A percentile compares a stretch with the other conserved stretches of the same genome.
Evolutionary conservation across 202 grass and related monocot genomes (phyloP).

Genomic region (Bolboschoenoplectus hybrid): DNA sequence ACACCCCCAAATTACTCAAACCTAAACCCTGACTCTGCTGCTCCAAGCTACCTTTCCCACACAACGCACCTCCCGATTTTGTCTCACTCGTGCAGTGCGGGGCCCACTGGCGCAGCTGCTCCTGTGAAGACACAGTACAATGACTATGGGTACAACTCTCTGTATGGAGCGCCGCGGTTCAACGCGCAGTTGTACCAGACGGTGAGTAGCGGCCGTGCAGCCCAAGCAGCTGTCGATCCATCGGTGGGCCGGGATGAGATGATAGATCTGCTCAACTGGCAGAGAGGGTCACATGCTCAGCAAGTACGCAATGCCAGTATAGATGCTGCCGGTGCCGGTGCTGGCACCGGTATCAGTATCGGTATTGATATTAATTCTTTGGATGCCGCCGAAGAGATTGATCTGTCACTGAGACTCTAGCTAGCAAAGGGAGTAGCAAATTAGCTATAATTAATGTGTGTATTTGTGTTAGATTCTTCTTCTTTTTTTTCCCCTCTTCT

Average conservation of each 20-base stretch:
- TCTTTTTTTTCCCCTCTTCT: background rate
- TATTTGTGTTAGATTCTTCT: constrained; percentile 13
- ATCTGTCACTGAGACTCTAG: constrained; percentile 71
- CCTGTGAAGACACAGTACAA: background rate
- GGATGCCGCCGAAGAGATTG: constrained; percentile 41
- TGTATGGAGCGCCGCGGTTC: constrained; percentile 45
- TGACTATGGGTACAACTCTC: background rate
- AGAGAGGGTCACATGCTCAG: constrained; percentile 59
- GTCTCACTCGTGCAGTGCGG: constrained; percentile 31
- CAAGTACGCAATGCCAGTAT: constrained; percentile 35
- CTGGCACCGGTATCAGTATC: background rate
- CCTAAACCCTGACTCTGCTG: background rate
- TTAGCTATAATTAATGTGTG: background rate
- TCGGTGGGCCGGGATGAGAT: constrained; percentile 54
- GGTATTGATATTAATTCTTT: background rate
- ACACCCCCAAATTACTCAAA: background rate
- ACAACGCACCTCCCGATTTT: constrained; percentile 2
- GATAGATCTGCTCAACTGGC: constrained; percentile 85
- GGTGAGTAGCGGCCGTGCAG: constrained; percentile 40
- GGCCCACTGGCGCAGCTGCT: background rate
- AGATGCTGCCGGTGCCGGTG: background rate
- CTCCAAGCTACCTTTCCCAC: background rate
- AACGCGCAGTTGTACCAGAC: constrained; percentile 38
- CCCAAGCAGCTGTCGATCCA: constrained; percentile 40
- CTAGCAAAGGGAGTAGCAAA: too few species aligned